These are phyloP conservation scores for Phyllosticta citribraziliensis DNA, from an alignment of 2,329 filamentous ascomycete species.

Conservation along the genomic window DNA sequence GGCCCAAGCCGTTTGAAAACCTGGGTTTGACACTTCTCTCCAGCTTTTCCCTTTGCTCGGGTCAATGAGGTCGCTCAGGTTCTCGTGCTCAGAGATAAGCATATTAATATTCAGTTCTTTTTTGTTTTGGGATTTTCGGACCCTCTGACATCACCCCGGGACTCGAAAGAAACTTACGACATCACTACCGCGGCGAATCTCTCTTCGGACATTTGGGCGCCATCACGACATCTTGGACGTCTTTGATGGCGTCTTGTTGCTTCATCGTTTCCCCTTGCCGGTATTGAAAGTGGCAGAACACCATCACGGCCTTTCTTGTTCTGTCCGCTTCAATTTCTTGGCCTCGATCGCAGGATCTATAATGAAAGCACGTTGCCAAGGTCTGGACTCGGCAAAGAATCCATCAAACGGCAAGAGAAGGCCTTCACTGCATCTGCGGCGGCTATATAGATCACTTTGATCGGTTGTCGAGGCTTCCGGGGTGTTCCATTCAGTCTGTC, in stretches of 20 bases:
- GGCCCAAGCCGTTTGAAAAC: neutral
- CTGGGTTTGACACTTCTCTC: neutral
- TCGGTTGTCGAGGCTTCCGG: neutral
- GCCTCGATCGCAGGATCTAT: neutral
- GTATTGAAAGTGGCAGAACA: neutral
- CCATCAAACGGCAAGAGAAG: neutral
- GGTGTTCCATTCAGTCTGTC: neutral
- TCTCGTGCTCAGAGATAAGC: neutral
- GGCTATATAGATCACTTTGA: neutral
- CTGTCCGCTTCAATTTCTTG: neutral
- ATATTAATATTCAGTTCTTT: neutral
- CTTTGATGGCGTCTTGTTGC: neutral
- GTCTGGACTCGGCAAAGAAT: neutral
- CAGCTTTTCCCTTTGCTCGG: neutral
- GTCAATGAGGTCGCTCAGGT: neutral
- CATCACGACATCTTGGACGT: neutral
- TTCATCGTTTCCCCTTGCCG: neutral
- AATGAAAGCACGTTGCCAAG: neutral
- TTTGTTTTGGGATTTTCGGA: neutral
- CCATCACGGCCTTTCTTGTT: neutral
- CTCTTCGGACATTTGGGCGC: neutral
- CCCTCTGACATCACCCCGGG: neutral
- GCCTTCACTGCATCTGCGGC: neutral
- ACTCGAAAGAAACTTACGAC: neutral
- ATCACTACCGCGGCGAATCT: neutral